Base-by-base conservation (phyloP, 148 eudicot species). In the Rhododendron williamsianum region DNA sequence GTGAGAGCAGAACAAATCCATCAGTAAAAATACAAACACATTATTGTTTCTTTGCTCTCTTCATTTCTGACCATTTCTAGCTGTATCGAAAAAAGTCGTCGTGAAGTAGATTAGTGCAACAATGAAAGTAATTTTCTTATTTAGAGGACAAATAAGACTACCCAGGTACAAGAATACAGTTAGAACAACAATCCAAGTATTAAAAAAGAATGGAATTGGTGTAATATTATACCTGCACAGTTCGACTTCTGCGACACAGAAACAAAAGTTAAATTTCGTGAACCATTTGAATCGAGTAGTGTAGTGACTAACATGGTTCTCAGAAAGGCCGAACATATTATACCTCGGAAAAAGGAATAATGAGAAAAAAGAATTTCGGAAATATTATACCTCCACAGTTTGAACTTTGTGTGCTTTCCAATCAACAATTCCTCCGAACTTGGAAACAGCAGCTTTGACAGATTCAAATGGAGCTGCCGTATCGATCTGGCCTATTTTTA, bases 381-480 rank as follows among this genome's bases (percentile, higher is more conserved):
- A 71, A 16, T n/a, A 35, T 3, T 77, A 63, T 84, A 96, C 99
- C 99, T 96, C 99, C 67, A 94, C 95, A 25, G 98, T 93, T 80
- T 93, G 97, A 54, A 90, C 90, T 89, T 90, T 92, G 81, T 96
- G 99, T 89, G 98, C 96, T 85, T 96, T 95, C 99, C 99, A 96
- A 84, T 96, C 99, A 84, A 93, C 94, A 87, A 96, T 96, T 76
- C 99, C 98, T 49, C 99, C 99, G 82, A 96, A 96, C 87, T 94
- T 96, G 69, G 99, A 95, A 76, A 96, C 99, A 21, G 99, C 99
- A 77, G 92, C 93, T 90, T 96, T 96, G 6, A 96, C 99, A 76
- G 99, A 96, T 87, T 94, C 95, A 65, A 96, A 87, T 30, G 99
- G 98, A 23, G 95, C 94, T 49, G 95, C 91, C 84, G 96, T 97